A percentile compares a stretch with the other conserved stretches of the same genome.
These are phyloP conservation scores for Lactarius akahatsu DNA, from an alignment of 768 basidiomycete genomes.

Conservation along the genomic window DNA sequence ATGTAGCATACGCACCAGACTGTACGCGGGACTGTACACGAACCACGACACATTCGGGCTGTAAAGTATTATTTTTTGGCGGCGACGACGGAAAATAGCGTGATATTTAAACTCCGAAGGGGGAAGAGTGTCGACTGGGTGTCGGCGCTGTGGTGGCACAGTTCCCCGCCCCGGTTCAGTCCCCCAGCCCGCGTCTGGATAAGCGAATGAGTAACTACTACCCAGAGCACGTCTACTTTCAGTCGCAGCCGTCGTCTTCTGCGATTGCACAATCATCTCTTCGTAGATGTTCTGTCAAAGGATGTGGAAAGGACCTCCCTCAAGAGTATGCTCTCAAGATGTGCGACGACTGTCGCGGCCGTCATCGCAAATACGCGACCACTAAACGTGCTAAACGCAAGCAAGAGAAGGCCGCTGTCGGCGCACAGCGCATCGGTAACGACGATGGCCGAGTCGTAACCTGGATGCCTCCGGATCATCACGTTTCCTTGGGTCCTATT, in stretches of 20 bases:
- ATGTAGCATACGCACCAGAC: neutral
- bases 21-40: neutral
- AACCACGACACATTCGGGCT: neutral
- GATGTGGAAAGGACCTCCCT: constrained; percentile 41
- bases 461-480: constrained; percentile 34
- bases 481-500: constrained; percentile 15
- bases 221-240: constrained; percentile 30
- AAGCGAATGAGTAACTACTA: constrained; percentile 25
- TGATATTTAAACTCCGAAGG: constrained; percentile 26
- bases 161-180: constrained; percentile 12
- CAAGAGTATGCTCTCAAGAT: constrained; percentile 43
- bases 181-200: constrained; percentile 27
- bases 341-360: constrained; percentile 52
- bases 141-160: constrained; percentile 18
- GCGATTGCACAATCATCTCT: constrained; percentile 3
- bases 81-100: constrained; percentile 14
- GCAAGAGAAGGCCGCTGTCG: constrained; percentile 46
- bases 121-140: constrained; percentile 12
- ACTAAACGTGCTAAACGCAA: constrained; percentile 53
- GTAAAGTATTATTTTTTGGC: constrained; percentile 6
- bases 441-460: constrained; percentile 30
- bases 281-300: constrained; percentile 44
- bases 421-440: constrained; percentile 17
- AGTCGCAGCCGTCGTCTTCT: constrained; percentile 12
- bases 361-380: constrained; percentile 51